Base-by-base conservation (phyloP, 768 basidiomycete genomes). In the Pseudohyphozyma bogoriensis region DNA sequence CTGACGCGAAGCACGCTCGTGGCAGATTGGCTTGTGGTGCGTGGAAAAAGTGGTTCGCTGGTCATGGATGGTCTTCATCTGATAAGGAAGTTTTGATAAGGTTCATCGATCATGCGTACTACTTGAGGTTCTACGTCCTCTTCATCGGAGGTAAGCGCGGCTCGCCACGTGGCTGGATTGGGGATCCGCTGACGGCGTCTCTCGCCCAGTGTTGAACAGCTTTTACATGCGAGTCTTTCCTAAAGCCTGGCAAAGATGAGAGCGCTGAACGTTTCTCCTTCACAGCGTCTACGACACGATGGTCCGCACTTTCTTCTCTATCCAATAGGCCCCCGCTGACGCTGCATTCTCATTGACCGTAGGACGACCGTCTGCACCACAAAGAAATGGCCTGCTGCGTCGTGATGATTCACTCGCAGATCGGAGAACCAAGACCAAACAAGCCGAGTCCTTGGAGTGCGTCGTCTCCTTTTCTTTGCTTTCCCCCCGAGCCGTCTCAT, bases 341-440 rank as follows among this genome's bases (percentile, higher is more conserved):
- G 3, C n/a, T 22, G 8, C 7, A 16, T 33, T 16, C 31, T 7
- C 37, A 3, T 22, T n/a, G n/a, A n/a, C n/a, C n/a, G 32, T 29
- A 59, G 58, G 58, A 59, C 58, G 58, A 59, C 45, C 54, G 37
- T 24, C n/a, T 59, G 7, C 52, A 59, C 24, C 51, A 51, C 8
- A 59, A 59, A 18, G 42, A 39, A 20, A 59, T 53, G 45, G 52
- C 44, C 6, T 59, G 58, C 58, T 59, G 58, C 52, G 52, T 54
- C 45, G 52, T 59, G 16, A 47, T 59, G 51, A 33, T 49, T 22
- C 51, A 59, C 29, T 47, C 58, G 0, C 36, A 59, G 37, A 59
- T 44, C 32, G 22, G 20, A 12, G 20, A 10, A 20, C 2, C 20
- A 12, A 40, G 32, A 3, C 20, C 28, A 1, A n/a, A n/a, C n/a